Evolutionary conservation across 2,329 filamentous ascomycete species (phyloP).

Genomic region (Colletotrichum salicis): DNA sequence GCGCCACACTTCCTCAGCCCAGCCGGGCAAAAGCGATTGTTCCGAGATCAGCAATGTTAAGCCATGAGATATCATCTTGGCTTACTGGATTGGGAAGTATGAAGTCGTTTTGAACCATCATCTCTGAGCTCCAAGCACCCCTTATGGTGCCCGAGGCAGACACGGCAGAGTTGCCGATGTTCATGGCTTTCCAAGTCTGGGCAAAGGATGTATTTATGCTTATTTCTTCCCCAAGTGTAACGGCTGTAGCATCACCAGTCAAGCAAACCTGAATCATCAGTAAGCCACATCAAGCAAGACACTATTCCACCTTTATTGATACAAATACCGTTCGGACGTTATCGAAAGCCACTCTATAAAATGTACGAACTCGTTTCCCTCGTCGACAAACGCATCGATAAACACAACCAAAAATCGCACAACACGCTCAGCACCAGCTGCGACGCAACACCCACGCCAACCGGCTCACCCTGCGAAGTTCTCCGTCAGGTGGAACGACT

Average conservation of each 20-base stretch:
- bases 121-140: not conserved
- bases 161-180: not conserved
- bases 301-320: too few relatives aligned
- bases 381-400: not conserved
- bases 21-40: not conserved
- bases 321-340: not conserved
- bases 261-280: not conserved
- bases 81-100: not conserved
- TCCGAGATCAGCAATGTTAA: not conserved
- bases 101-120: not conserved
- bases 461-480: slow-evolving; percentile 9
- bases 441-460: not conserved
- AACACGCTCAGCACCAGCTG: not conserved
- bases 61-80: not conserved
- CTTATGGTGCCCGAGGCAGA: not conserved
- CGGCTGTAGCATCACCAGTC: too few relatives aligned
- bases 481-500: slow-evolving; percentile 36
- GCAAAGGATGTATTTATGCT: not conserved
- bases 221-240: too few relatives aligned
- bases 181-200: not conserved
- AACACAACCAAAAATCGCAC: not conserved
- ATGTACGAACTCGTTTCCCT: slow-evolving; percentile 1
- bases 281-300: not conserved
- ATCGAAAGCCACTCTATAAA: too few relatives aligned
- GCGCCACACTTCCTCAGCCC: not conserved